A percentile compares a stretch with the other conserved stretches of the same genome.
These are phyloP conservation scores for Plasmodium relictum DNA, from an alignment of 169 alveolate genomes.

Conservation along the genomic window DNA sequence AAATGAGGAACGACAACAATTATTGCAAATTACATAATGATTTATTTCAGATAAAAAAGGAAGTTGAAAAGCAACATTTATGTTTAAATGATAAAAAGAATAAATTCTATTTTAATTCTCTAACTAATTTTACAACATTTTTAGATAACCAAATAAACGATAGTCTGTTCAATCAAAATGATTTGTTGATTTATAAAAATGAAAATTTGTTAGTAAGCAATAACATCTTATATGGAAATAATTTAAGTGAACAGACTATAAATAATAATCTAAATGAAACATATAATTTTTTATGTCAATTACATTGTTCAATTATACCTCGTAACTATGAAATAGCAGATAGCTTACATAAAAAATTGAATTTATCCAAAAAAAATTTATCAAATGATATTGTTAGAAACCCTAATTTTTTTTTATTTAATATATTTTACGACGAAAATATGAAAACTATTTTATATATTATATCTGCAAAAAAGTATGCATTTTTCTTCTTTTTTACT, in stretches of 20 bases:
- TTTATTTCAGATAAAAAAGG: slow-evolving; percentile 12
- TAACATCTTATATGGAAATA: neutral
- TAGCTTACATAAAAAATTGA: slow-evolving; percentile 4
- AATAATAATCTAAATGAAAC: neutral
- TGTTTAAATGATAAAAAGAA: neutral
- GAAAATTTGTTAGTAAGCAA: neutral
- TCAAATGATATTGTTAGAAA: neutral
- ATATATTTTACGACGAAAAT: slow-evolving; percentile 16
- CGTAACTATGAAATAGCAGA: slow-evolving; percentile 2
- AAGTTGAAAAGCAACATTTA: slow-evolving; percentile 3
- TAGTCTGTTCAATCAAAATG: neutral
- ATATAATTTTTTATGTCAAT: slow-evolving; percentile 21
- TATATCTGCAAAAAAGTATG: neutral
- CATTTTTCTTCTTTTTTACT: neutral
- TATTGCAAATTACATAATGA: slow-evolving; percentile 6
- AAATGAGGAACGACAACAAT: neutral
- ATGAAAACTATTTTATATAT: slow-evolving; percentile 17
- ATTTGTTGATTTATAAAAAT: neutral
- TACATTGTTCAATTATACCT: slow-evolving; percentile 18
- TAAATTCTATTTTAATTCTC: neutral
- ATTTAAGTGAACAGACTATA: neutral
- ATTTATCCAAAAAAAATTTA: neutral
- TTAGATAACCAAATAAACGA: neutral
- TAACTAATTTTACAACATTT: neutral
- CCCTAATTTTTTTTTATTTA: slow-evolving; percentile 7